Conservation (phyloP, 2,329 filamentous ascomycete genomes). For the Diaporthe vaccinii region DNA sequence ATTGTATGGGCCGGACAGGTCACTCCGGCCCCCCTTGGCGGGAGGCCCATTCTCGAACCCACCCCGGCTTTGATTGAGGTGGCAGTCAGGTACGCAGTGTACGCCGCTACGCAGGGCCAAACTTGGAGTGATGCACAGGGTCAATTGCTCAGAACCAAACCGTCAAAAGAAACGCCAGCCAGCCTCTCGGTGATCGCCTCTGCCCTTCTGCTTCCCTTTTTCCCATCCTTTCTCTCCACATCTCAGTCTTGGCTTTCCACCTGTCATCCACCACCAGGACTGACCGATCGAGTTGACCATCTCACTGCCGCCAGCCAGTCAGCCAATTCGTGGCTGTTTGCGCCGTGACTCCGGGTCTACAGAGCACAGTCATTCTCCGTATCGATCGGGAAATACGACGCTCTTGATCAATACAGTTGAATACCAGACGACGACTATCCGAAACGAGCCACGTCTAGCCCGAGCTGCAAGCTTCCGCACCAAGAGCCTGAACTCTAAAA, state of each 20-base stretch:
- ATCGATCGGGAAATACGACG: not conserved
- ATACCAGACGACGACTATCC: not conserved
- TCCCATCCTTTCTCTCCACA: constrained; percentile 16
- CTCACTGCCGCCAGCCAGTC: not conserved
- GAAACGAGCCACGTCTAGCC: not conserved
- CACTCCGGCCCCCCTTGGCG: not conserved
- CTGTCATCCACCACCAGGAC: constrained; percentile 21
- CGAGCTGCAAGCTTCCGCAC: not conserved
- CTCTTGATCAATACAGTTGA: not conserved
- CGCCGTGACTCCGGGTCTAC: not conserved
- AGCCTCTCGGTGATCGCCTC: constrained; percentile 27
- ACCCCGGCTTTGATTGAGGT: constrained; percentile 25
- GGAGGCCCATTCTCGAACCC: constrained; percentile 30
- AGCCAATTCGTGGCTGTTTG: not conserved
- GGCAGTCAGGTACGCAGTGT: not conserved
- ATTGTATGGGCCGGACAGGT: constrained; percentile 16
- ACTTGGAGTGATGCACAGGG: not conserved
- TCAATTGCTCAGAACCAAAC: not conserved
- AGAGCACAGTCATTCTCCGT: not conserved
- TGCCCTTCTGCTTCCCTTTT: constrained; percentile 14
- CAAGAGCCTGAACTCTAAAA: constrained; percentile 7
- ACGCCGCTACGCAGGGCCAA: not conserved
- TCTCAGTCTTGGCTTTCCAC: constrained; percentile 15
- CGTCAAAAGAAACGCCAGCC: constrained; percentile 23
- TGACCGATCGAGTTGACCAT: not conserved